Conservation (phyloP, 2,329 filamentous ascomycete genomes). For the Ceratocystis diversiconidia region DNA sequence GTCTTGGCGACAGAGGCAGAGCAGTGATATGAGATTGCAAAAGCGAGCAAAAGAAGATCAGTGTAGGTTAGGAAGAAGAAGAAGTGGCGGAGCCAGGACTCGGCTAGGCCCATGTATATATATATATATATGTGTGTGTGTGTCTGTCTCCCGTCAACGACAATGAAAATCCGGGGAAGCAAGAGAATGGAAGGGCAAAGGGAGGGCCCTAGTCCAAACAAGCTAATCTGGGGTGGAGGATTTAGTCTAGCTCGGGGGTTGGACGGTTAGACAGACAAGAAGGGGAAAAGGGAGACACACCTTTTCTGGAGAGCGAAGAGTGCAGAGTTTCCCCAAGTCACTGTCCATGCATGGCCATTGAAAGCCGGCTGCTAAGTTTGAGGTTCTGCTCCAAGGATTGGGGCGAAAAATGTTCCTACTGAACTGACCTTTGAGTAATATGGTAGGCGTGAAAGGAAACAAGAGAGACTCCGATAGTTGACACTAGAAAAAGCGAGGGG, state of each 20-base stretch:
- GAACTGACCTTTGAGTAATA: not conserved
- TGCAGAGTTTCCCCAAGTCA: not conserved
- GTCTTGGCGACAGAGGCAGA: not conserved
- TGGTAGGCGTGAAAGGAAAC: not conserved
- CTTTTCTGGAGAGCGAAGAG: no score
- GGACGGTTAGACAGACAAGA: not conserved
- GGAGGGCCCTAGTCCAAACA: conserved; percentile 4
- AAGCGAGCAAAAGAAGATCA: no score
- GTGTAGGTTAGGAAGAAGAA: not conserved
- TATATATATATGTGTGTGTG: not conserved
- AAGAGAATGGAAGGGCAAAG: not conserved
- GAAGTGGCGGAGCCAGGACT: not conserved
- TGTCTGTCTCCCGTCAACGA: not conserved
- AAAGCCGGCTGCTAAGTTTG: not conserved
- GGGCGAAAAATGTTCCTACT: not conserved
- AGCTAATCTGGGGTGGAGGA: not conserved
- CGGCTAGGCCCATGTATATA: not conserved
- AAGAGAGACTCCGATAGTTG: not conserved
- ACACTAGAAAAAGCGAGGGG: not conserved
- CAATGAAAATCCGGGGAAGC: conserved; percentile 10
- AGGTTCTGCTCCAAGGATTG: conserved; percentile 13
- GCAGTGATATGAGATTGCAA: not conserved
- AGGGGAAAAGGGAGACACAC: not conserved
- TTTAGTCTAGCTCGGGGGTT: not conserved
- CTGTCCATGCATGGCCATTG: not conserved